A percentile compares a stretch with the other conserved stretches of the same genome.
Conservation (phyloP, 768 basidiomycete species). For the Lactifluus subvellereus region DNA sequence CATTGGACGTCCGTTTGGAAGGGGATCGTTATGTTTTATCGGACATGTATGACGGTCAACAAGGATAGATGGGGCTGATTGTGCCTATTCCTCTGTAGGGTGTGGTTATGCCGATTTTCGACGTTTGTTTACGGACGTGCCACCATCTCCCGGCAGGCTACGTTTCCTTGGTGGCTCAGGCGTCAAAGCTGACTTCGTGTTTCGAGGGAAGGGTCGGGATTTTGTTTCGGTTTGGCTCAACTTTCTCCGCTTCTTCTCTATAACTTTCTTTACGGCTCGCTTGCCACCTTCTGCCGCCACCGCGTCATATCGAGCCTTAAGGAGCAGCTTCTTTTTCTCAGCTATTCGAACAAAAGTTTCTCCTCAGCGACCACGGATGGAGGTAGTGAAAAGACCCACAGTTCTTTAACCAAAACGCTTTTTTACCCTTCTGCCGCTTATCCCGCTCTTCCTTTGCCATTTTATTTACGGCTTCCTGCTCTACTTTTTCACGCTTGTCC, state of each 20-base stretch:
- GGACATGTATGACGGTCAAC: slow-evolving; percentile 8
- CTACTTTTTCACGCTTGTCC: slow-evolving; percentile 62
- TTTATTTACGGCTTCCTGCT: slow-evolving; percentile 54
- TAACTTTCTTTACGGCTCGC: slow-evolving; percentile 76
- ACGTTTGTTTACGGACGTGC: slow-evolving; percentile 23
- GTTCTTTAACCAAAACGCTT: slow-evolving; percentile 79
- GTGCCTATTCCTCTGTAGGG: background rate
- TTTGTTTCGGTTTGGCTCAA: slow-evolving; percentile 85
- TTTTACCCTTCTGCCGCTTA: slow-evolving; percentile 72
- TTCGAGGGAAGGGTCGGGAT: slow-evolving; percentile 57
- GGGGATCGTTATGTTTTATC: slow-evolving; percentile 52
- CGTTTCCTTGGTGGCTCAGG: slow-evolving; percentile 14
- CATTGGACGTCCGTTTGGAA: slow-evolving; percentile 52
- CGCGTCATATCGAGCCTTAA: slow-evolving; percentile 73
- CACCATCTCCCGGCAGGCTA: slow-evolving; percentile 4
- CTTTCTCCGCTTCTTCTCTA: slow-evolving; percentile 88
- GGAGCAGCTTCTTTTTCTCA: slow-evolving; percentile 68
- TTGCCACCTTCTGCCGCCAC: slow-evolving; percentile 72
- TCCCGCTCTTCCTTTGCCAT: slow-evolving; percentile 49
- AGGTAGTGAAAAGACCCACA: slow-evolving; percentile 40
- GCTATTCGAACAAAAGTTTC: slow-evolving; percentile 38
- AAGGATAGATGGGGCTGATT: background rate
- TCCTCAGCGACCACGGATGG: slow-evolving; percentile 3
- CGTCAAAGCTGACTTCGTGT: slow-evolving; percentile 5
- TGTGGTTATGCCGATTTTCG: slow-evolving; percentile 19